A percentile compares a stretch with the other conserved stretches of the same genome.
Conservation (phyloP, 129 eudicot species). For the Oenanthe sinensis region DNA sequence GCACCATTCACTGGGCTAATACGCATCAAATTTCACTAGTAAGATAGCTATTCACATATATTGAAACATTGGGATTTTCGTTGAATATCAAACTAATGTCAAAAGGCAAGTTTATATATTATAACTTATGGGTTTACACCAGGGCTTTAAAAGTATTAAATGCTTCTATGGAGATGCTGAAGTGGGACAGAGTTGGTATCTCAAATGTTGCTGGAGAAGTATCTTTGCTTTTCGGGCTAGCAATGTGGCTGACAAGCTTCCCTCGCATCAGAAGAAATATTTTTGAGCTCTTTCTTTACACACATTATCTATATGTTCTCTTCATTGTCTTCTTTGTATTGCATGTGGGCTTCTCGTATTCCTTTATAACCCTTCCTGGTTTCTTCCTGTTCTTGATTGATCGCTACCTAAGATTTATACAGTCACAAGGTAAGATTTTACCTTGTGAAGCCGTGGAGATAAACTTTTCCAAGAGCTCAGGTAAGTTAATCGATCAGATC, state of each 20-base stretch:
- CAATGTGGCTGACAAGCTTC: constrained; percentile 45
- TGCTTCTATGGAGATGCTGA: constrained; percentile 31
- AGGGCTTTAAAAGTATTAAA: background rate
- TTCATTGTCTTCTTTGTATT: constrained; percentile 48
- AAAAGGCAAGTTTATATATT: background rate
- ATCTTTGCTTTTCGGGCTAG: constrained; percentile 43
- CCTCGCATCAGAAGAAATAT: constrained; percentile 37
- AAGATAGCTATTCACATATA: background rate
- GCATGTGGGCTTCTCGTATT: constrained; percentile 55
- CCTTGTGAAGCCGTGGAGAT: constrained; percentile 51
- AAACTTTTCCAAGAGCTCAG: constrained; percentile 50
- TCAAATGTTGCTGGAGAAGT: constrained; percentile 73
- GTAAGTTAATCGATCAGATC: constrained; percentile 8
- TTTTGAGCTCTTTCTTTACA: constrained; percentile 71
- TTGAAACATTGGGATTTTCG: background rate
- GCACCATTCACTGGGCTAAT: constrained; percentile 39
- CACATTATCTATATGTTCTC: constrained; percentile 53
- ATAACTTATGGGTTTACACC: background rate
- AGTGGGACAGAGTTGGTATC: constrained; percentile 50
- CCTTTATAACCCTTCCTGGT: constrained; percentile 60
- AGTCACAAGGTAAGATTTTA: constrained; percentile 51
- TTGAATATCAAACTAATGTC: background rate
- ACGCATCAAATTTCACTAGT: constrained; percentile 37
- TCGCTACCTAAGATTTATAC: constrained; percentile 53
- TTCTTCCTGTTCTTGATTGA: constrained; percentile 60